Percentiles rank a stretch among this genome's conserved stretches.
Conservation (phyloP, 257 asterid genomes). For the Petunia axillaris region DNA sequence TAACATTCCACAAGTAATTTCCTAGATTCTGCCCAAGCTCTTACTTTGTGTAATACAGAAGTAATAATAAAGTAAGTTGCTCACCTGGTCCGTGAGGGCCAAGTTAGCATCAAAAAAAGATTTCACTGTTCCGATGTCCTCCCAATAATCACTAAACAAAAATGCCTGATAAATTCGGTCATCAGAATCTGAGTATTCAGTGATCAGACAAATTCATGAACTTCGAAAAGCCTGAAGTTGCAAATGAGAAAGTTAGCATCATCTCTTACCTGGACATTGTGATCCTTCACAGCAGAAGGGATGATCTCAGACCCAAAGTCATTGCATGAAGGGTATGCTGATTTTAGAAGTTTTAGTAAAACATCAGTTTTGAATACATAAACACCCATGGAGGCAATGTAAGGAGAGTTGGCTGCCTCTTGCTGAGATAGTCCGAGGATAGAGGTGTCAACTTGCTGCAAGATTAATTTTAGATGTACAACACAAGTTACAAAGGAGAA, state of each 20-base stretch:
- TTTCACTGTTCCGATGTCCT: constrained; percentile 90
- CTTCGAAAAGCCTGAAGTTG: neutral
- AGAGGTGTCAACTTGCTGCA: constrained; percentile 90
- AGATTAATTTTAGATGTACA: constrained; percentile 29
- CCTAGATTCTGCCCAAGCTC: neutral
- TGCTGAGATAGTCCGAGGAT: constrained; percentile 70
- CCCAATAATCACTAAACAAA: constrained; percentile 90
- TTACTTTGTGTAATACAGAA: neutral
- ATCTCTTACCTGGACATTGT: constrained; percentile 76
- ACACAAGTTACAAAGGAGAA: constrained; percentile 17
- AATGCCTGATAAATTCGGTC: constrained; percentile 57
- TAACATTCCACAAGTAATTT: neutral
- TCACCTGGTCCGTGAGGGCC: constrained; percentile 90
- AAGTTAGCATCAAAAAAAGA: constrained; percentile 93
- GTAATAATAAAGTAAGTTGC: neutral
- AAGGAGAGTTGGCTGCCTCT: constrained; percentile 64
- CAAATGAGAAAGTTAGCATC: neutral
- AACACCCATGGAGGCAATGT: constrained; percentile 98
- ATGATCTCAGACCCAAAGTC: constrained; percentile 97
- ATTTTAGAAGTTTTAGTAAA: constrained; percentile 62
- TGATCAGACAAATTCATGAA: constrained; percentile 4
- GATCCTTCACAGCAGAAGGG: constrained; percentile 83
- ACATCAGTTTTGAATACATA: constrained; percentile 85
- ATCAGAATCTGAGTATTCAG: constrained; percentile 24
- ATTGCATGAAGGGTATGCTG: constrained; percentile 74